These are phyloP conservation scores for Brassica napus DNA, from an alignment of 345 rosid genomes.

Conservation along the genomic window DNA sequence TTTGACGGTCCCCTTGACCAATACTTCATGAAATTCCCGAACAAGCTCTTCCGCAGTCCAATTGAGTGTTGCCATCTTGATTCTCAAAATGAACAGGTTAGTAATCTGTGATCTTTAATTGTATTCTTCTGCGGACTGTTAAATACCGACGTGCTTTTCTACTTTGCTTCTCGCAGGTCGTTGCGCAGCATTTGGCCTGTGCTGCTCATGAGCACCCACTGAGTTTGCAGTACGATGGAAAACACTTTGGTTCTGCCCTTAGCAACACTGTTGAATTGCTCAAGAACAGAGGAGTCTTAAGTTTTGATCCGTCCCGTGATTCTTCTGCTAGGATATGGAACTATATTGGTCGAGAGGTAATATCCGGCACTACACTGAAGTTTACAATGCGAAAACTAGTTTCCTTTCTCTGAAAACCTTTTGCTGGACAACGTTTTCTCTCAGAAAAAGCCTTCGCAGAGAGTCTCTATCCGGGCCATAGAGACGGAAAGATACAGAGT, in stretches of 20 bases:
- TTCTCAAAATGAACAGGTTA: slow-evolving; percentile 80
- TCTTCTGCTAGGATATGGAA: slow-evolving; percentile 66
- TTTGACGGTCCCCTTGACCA: slow-evolving; percentile 88
- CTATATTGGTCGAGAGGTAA: slow-evolving; percentile 87
- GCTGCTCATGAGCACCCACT: slow-evolving; percentile 86
- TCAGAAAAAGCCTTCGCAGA: slow-evolving; percentile 75
- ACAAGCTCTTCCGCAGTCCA: slow-evolving; percentile 76
- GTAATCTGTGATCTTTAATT: slow-evolving; percentile 16
- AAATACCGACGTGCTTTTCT: slow-evolving; percentile 18
- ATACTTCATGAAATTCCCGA: slow-evolving; percentile 82
- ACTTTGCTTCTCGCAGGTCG: slow-evolving; percentile 56
- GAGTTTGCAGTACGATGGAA: slow-evolving; percentile 70
- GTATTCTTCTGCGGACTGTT: slow-evolving; percentile 7
- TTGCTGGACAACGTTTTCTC: slow-evolving; percentile 24
- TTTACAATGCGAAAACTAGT: slow-evolving; percentile 10
- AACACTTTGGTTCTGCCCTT: slow-evolving; percentile 69
- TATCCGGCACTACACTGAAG: slow-evolving; percentile 14
- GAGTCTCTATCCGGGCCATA: slow-evolving; percentile 79
- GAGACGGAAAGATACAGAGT: slow-evolving; percentile 71
- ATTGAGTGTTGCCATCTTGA: slow-evolving; percentile 88
- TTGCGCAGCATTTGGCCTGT: slow-evolving; percentile 85
- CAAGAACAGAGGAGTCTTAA: slow-evolving; percentile 58
- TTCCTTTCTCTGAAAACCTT: slow-evolving; percentile 20
- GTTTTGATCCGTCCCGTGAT: slow-evolving; percentile 55
- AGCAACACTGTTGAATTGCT: slow-evolving; percentile 52